phyloP scores from a whole-genome alignment of 441 rosid genomes.

The Erodium trifolium region DNA sequence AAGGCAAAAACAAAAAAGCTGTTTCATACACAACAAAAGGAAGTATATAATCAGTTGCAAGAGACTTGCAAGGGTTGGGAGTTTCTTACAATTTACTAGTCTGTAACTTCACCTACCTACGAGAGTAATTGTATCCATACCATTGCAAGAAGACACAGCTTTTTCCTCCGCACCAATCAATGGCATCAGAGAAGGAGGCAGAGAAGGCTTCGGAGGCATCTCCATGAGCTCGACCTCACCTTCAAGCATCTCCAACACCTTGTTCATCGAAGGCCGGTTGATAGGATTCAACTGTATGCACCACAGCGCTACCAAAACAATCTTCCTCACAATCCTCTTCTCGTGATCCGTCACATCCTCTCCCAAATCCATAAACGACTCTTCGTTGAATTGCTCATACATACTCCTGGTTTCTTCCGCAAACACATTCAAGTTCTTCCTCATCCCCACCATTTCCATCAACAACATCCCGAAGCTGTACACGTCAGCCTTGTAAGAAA shows the following conservation, averaged over 20 bases:
- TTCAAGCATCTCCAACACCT: slow-evolving; percentile 12
- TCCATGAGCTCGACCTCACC: slow-evolving; percentile 6
- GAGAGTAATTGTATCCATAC: background rate
- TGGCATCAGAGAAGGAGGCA: slow-evolving; percentile 5
- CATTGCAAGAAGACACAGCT: background rate
- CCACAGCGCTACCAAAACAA: slow-evolving; percentile 18
- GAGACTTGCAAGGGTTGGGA: too few species aligned
- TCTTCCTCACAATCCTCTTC: background rate
- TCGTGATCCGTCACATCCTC: background rate
- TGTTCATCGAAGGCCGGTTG: slow-evolving; percentile 9
- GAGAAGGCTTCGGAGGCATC: slow-evolving; percentile 18
- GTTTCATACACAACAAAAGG: too few species aligned
- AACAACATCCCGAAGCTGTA: slow-evolving; percentile 21
- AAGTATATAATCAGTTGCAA: too few species aligned
- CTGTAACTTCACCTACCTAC: background rate
- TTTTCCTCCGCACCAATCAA: background rate
- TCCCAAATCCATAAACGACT: background rate
- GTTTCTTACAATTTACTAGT: background rate
- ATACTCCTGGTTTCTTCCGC: slow-evolving; percentile 10
- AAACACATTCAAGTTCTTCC: slow-evolving; percentile 8
- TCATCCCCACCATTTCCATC: slow-evolving; percentile 17
- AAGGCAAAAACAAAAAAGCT: too few species aligned
- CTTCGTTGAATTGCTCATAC: slow-evolving; percentile 2
- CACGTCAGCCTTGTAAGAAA: slow-evolving; percentile 18
- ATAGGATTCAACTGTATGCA: slow-evolving; percentile 19